Evolutionary conservation across 73 alveolate species (phyloP), one percentile per base, ranked within the genome.

Genomic region (Diophrys appendiculata): DNA sequence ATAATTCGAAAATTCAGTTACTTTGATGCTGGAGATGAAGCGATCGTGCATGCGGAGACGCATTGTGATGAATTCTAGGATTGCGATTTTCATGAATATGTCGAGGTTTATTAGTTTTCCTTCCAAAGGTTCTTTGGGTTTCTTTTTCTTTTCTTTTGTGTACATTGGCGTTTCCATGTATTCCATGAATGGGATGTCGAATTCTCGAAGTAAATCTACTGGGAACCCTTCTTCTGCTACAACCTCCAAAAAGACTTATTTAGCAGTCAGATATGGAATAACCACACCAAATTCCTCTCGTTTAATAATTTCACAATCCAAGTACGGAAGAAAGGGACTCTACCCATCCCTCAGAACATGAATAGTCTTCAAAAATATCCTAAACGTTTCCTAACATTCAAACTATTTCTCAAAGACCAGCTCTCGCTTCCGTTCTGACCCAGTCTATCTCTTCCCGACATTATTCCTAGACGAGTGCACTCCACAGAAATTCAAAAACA

Each of bases 401-500:
- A 84, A 33, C 69, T 84, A 74, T 32, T 65, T 76, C 33, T 77
- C 87, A 27, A 54, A 71, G 23, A 83, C 77, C 18, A 52, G 54
- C 29, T 84, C 92, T 65, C 65, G 67, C 52, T 77, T 84, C 54
- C 53, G 68, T 31, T 76, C 92, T 43, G 60, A 5, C 18, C 5
- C 60, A 11, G 5, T 43, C n/a, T 18, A 5, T 43, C 60, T 18
- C 60, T 43, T 43, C 5, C 5, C n/a, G 18, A 18, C 60, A 11
- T 11, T 11, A 11, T 43, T 43, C 5, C 60, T 33, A 52, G 29
- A 13, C 5, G 72, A 31, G 53, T 84, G 92, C n/a, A 84, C 86
- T 14, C 92, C 92, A 68, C 87, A 79, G 60, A 77, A 84, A 33
- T 69, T 84, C 32, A 84, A 78, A 74, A 84, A 84, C 28, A 85